These are phyloP conservation scores for Stagonosporopsis rhizophila DNA, from an alignment of 2,329 filamentous ascomycete genomes.

Conservation along the genomic window DNA sequence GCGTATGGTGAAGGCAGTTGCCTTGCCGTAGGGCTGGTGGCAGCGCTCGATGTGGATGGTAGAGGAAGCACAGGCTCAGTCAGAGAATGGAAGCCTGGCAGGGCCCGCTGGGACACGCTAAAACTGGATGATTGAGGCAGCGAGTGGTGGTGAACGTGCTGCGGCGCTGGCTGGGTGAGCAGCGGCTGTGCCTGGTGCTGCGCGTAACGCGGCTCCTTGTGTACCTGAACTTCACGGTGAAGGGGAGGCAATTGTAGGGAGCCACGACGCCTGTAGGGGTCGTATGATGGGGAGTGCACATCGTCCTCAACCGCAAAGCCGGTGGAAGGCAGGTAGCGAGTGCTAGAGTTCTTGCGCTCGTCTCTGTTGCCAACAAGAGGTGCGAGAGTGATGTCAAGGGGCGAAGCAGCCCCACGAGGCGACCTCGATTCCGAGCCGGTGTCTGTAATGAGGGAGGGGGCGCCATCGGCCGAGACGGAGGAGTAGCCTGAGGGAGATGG, in stretches of 20 bases:
- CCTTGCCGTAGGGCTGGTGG: constrained; percentile 38
- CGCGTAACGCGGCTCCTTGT: constrained; percentile 35
- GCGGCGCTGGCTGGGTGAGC: constrained; percentile 42
- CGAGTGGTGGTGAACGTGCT: constrained; percentile 42
- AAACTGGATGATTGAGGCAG: constrained; percentile 38
- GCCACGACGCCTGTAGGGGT: constrained; percentile 37
- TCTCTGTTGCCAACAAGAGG: constrained; percentile 46
- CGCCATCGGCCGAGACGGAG: constrained; percentile 67
- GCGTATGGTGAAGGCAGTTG: constrained; percentile 43
- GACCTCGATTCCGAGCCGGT: constrained; percentile 57
- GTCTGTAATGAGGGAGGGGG: constrained; percentile 76
- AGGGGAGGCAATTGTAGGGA: constrained; percentile 47
- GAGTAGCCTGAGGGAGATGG: constrained; percentile 69
- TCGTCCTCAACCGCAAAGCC: constrained; percentile 50
- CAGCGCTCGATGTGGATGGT: constrained; percentile 30
- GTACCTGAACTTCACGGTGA: constrained; percentile 31
- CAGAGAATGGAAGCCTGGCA: constrained; percentile 45
- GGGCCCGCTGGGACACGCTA: constrained; percentile 33
- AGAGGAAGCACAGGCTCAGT: constrained; percentile 40
- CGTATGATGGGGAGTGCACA: constrained; percentile 32
- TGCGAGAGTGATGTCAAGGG: constrained; percentile 53
- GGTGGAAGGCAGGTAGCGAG: constrained; percentile 46
- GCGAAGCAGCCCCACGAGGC: constrained; percentile 54
- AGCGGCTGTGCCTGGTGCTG: constrained; percentile 33
- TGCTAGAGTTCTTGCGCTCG: constrained; percentile 48